Base-by-base conservation (phyloP, 345 rosid genomes). In the Sapria himalayana region DNA sequence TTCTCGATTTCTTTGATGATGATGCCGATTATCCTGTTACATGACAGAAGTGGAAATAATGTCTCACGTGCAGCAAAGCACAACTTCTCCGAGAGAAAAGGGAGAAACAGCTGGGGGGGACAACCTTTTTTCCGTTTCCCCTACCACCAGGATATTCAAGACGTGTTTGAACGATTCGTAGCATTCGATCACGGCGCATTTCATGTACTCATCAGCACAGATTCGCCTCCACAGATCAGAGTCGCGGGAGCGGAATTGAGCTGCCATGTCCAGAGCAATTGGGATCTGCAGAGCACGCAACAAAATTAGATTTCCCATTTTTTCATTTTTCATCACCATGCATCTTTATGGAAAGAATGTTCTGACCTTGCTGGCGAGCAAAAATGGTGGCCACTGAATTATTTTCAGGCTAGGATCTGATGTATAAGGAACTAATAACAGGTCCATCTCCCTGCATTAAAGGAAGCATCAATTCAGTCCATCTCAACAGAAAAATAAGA, bases 321-420 rank as follows among this genome's bases (percentile, higher is more conserved):
- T n/a, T n/a, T n/a, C n/a, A n/a, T n/a, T n/a, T n/a, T n/a, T n/a
- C n/a, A n/a, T n/a, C n/a, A n/a, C n/a, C n/a, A n/a, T n/a, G n/a
- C n/a, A n/a, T n/a, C n/a, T n/a, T n/a, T n/a, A n/a, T n/a, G n/a
- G n/a, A 36, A 15, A 48, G 46, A 45, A 44, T 18, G 15, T 29
- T 37, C 71, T 31, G 56, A 86, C 97, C 97, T 86, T 81, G 93
- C 85, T 78, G 54, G 97, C 81, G 50, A 86, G 91, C 73, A 81
- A 47, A 74, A 86, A 81, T 0, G 97, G 97, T 18, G 98, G 98
- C 94, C 98, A 89, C 59, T 89, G 98, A 58, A 89, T 78, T 43
- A 89, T 51, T 60, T 76, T 79, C 50, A 89, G 66, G 75, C 85
- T 74, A 49, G 91, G 94, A 55, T 89, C 98, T 9, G 89, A 79